phyloP scores from a whole-genome alignment of 495 filamentous ascomycete species.

The Xylaria grammica region DNA sequence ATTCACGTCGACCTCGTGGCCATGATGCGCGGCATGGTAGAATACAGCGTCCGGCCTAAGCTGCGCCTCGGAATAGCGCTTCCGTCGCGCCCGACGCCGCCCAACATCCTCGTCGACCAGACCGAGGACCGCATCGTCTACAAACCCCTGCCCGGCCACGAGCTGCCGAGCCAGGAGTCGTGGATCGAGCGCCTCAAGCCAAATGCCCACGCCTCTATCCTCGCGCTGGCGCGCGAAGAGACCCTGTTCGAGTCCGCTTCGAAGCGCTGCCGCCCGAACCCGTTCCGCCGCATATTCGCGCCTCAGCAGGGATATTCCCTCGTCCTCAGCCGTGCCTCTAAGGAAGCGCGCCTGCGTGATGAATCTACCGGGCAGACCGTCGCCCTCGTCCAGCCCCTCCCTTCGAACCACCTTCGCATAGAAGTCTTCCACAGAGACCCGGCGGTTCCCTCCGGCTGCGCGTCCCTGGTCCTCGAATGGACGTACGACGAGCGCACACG shows the following conservation, averaged over 20 bases:
- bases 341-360: slow-evolving; percentile 68
- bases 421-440: slow-evolving; percentile 8
- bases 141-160: slow-evolving; percentile 77
- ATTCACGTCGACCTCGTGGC: slow-evolving; percentile 68
- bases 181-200: slow-evolving; percentile 50
- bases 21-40: slow-evolving; percentile 4
- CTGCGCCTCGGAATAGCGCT: slow-evolving; percentile 50
- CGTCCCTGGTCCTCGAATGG: slow-evolving; percentile 73
- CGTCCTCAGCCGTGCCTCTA: slow-evolving; percentile 13
- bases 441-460: slow-evolving; percentile 3
- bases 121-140: slow-evolving; percentile 69
- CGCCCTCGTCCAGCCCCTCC: slow-evolving; percentile 66
- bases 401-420: slow-evolving; percentile 43
- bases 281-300: slow-evolving; percentile 10
- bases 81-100: neutral
- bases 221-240: slow-evolving; percentile 52
- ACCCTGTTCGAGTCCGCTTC: slow-evolving; percentile 12
- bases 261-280: slow-evolving; percentile 12
- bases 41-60: slow-evolving; percentile 52
- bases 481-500: slow-evolving; percentile 82
- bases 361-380: slow-evolving; percentile 75
- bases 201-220: slow-evolving; percentile 71
- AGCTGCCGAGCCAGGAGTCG: slow-evolving; percentile 56
- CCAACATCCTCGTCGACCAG: slow-evolving; percentile 69
- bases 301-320: slow-evolving; percentile 7